Evolutionary conservation across 257 asterid species (phyloP).

Genomic region (Echium plantagineum): DNA sequence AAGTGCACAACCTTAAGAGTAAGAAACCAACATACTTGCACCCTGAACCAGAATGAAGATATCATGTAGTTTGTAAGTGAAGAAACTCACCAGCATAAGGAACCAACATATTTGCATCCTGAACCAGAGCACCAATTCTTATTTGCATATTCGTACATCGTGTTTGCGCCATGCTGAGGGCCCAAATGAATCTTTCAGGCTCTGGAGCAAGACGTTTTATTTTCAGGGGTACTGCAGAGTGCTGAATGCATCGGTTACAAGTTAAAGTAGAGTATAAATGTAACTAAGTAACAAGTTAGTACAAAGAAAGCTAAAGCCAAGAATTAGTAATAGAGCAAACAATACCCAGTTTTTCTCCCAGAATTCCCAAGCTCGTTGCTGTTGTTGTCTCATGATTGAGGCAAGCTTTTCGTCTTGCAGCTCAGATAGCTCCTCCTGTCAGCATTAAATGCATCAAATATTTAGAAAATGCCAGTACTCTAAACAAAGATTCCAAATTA

Average conservation of each 20-base stretch:
- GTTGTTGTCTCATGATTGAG: slow-evolving; percentile 53
- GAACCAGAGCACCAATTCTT: slow-evolving; percentile 80
- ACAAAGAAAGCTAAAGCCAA: slow-evolving; percentile 6
- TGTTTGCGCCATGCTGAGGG: slow-evolving; percentile 80
- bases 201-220: slow-evolving; percentile 82
- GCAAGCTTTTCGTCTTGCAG: slow-evolving; percentile 90
- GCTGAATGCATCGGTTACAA: slow-evolving; percentile 30
- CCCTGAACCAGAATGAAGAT: no score
- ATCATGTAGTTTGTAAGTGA: neutral
- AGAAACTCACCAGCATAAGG: slow-evolving; percentile 94
- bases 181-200: slow-evolving; percentile 94
- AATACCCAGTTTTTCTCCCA: slow-evolving; percentile 96
- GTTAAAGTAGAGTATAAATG: slow-evolving; percentile 10
- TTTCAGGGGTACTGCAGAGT: slow-evolving; percentile 87
- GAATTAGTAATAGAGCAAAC: slow-evolving; percentile 9
- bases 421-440: slow-evolving; percentile 85
- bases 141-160: slow-evolving; percentile 64
- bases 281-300: neutral
- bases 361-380: slow-evolving; percentile 64
- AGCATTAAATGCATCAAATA: slow-evolving; percentile 14
- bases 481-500: no score
- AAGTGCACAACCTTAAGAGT: no score
- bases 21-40: no score
- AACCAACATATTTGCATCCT: slow-evolving; percentile 76
- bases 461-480: neutral